Evolutionary conservation across 441 rosid genomes (phyloP).

Genomic region (Erodium chrysanthum): DNA sequence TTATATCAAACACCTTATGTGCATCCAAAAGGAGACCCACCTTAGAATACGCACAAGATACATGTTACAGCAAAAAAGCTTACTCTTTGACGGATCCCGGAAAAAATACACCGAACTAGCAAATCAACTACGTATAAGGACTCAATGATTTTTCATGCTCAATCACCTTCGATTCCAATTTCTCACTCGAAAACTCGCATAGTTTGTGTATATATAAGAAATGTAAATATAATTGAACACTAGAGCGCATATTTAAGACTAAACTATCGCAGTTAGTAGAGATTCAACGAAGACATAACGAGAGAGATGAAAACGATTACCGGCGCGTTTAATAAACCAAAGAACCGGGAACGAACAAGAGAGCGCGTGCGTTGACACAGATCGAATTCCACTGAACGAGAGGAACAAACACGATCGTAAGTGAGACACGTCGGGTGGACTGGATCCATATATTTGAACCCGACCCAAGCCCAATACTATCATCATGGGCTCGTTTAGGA

Average conservation of each 20-base stretch:
- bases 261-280: too few relatives aligned
- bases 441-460: too few relatives aligned
- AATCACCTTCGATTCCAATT: background rate
- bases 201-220: background rate
- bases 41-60: slow-evolving; percentile 54
- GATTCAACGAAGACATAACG: too few relatives aligned
- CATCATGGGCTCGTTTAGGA: background rate
- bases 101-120: background rate
- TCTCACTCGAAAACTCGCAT: background rate
- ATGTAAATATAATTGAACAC: background rate
- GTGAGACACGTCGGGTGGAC: too few relatives aligned
- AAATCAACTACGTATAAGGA: background rate
- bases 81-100: background rate
- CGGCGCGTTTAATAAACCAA: too few relatives aligned
- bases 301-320: too few relatives aligned
- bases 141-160: background rate
- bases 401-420: too few relatives aligned
- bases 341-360: background rate
- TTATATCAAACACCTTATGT: slow-evolving; percentile 58
- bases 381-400: background rate
- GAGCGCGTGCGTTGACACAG: background rate
- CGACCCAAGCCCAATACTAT: too few relatives aligned
- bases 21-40: slow-evolving; percentile 49
- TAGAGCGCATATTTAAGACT: background rate
- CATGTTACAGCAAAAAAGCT: slow-evolving; percentile 62